phyloP scores from a whole-genome alignment of 208 protist genomes.

The Trypanosoma brucei region DNA sequence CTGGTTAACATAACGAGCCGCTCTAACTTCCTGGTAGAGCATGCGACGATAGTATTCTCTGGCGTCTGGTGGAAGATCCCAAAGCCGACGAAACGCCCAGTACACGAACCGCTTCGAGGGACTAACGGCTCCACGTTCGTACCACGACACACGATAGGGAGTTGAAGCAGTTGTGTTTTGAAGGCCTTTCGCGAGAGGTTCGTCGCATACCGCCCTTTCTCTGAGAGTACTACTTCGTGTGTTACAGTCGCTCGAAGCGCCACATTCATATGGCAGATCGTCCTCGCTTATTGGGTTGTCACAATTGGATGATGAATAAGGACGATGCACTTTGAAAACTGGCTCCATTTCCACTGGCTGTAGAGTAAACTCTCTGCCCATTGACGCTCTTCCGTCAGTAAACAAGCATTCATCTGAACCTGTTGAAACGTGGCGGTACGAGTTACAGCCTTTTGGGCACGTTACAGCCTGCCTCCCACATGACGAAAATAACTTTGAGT shows the following conservation, averaged over 20 bases:
- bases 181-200: slow-evolving; percentile 57
- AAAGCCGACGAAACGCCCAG: slow-evolving; percentile 72
- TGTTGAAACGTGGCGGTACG: slow-evolving; percentile 9
- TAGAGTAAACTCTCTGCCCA: slow-evolving; percentile 15
- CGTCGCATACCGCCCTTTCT: slow-evolving; percentile 9
- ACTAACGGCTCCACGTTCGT: slow-evolving; percentile 53
- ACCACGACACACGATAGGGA: slow-evolving; percentile 78
- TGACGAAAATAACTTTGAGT: too few relatives aligned
- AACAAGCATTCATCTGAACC: neutral
- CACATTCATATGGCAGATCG: neutral
- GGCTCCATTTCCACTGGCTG: slow-evolving; percentile 27
- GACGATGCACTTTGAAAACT: slow-evolving; percentile 8
- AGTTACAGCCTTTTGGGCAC: neutral
- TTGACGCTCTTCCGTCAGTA: neutral
- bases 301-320: neutral
- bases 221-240: neutral
- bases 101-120: slow-evolving; percentile 81
- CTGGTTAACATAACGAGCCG: slow-evolving; percentile 76
- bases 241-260: slow-evolving; percentile 1
- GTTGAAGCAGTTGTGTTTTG: slow-evolving; percentile 48
- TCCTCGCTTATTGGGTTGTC: neutral
- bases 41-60: slow-evolving; percentile 84
- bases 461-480: too few relatives aligned
- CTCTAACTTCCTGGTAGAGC: slow-evolving; percentile 77
- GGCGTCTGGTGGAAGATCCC: slow-evolving; percentile 78